Percentiles rank a stretch among this genome's conserved stretches.
Conservation (phyloP, 176 grass and related monocot genomes). For the Chloris gayana region DNA sequence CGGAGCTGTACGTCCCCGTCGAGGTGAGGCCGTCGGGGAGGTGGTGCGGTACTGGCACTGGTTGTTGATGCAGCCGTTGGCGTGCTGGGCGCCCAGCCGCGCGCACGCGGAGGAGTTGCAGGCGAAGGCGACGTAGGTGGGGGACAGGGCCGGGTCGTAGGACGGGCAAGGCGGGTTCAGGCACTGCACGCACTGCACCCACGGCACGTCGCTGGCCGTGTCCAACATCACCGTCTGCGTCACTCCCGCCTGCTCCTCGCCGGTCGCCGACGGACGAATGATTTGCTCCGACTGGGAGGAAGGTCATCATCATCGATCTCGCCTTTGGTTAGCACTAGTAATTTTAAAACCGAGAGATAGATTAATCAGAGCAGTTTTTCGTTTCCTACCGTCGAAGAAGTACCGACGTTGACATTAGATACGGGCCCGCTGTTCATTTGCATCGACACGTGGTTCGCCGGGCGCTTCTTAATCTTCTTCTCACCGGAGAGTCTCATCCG, state of each 20-base stretch:
- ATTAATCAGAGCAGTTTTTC: too few relatives aligned
- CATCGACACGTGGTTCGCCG: too few relatives aligned
- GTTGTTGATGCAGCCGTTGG: background rate
- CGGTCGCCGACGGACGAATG: constrained; percentile 35
- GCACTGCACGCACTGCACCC: constrained; percentile 42
- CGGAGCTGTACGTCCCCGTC: background rate
- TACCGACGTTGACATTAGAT: too few relatives aligned
- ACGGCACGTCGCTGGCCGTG: constrained; percentile 59
- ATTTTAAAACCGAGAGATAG: too few relatives aligned
- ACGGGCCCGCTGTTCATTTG: too few relatives aligned
- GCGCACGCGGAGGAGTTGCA: background rate
- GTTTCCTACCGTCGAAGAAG: too few relatives aligned
- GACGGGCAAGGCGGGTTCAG: background rate
- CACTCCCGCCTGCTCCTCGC: background rate
- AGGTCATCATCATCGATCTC: too few relatives aligned
- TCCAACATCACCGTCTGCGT: constrained; percentile 38
- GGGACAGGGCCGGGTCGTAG: background rate
- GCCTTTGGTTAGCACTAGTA: too few relatives aligned
- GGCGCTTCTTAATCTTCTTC: too few relatives aligned
- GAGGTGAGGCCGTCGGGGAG: background rate
- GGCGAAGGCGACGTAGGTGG: background rate
- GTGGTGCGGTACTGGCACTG: background rate
- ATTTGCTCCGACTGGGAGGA: constrained; percentile 4
- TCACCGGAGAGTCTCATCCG: too few relatives aligned
- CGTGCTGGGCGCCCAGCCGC: background rate